Evolutionary conservation across 371 early-diverging fungal genomes (phyloP).

Genomic region (Haplosporangium sp.): DNA sequence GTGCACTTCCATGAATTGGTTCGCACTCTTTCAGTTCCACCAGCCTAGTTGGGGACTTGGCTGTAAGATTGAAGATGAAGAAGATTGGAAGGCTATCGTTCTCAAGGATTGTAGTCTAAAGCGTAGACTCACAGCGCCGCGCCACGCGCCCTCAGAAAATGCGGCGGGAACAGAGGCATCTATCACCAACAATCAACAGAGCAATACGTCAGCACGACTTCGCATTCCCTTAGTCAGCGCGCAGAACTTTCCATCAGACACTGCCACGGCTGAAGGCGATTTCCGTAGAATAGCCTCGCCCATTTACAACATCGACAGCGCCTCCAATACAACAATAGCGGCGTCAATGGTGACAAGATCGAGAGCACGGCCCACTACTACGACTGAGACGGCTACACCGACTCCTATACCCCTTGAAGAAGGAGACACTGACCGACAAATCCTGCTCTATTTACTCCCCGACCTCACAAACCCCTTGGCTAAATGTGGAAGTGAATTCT

Average conservation of each 20-base stretch:
- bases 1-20: background rate
- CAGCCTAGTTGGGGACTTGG: background rate
- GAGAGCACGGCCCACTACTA: background rate
- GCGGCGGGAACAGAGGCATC: no score
- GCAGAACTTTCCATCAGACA: background rate
- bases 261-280: background rate
- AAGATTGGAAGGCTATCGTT: no score
- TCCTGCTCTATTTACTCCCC: constrained; percentile 18
- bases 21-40: background rate
- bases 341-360: constrained; percentile 23
- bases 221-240: constrained; percentile 3
- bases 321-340: constrained; percentile 14
- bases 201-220: background rate
- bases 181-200: no score
- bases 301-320: constrained; percentile 12
- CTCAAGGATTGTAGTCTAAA: no score
- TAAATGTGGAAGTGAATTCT: constrained; percentile 8
- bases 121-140: no score
- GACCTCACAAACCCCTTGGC: constrained; percentile 30
- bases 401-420: background rate
- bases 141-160: no score
- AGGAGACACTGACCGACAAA: constrained; percentile 7
- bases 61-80: no score
- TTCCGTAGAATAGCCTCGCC: constrained; percentile 14
- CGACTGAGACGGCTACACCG: no score